These are phyloP conservation scores for Crassisporium funariophilum DNA, from an alignment of 768 basidiomycete species.

Conservation along the genomic window DNA sequence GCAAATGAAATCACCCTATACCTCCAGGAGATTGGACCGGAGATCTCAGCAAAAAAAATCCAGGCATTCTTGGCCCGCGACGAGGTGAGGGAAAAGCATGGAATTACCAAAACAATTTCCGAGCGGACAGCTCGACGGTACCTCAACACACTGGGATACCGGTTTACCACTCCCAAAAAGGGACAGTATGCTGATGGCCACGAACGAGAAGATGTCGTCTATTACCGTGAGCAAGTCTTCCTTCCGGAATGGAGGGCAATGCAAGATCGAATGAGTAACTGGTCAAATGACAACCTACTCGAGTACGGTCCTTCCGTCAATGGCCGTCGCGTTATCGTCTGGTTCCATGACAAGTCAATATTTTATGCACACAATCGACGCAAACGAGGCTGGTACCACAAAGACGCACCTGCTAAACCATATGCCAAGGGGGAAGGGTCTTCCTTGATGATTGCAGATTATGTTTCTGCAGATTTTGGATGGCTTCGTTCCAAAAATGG, in stretches of 20 bases:
- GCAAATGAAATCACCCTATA: constrained; percentile 24
- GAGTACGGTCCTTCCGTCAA: neutral
- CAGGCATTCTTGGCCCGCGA: constrained; percentile 20
- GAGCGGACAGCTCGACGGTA: constrained; percentile 23
- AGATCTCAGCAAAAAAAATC: constrained; percentile 25
- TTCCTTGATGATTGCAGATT: constrained; percentile 39
- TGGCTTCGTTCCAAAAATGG: constrained; percentile 23
- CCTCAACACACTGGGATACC: constrained; percentile 20
- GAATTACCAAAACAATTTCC: constrained; percentile 18
- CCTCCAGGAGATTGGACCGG: constrained; percentile 26
- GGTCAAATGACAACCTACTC: neutral
- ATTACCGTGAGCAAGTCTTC: constrained; percentile 5
- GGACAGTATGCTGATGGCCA: constrained; percentile 31
- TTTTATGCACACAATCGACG: constrained; percentile 39
- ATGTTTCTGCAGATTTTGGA: constrained; percentile 31
- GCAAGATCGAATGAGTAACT: neutral
- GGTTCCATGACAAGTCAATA: constrained; percentile 39
- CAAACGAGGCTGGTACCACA: constrained; percentile 29
- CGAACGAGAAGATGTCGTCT: constrained; percentile 36
- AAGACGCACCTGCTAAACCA: constrained; percentile 25
- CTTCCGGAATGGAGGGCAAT: constrained; percentile 17
- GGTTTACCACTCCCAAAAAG: constrained; percentile 12
- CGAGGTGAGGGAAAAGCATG: constrained; percentile 9
- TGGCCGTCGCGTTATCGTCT: constrained; percentile 8
- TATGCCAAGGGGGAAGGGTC: constrained; percentile 36